Conservation (phyloP, 371 early-diverging fungal species). For the Syncephalastrum racemosum region DNA sequence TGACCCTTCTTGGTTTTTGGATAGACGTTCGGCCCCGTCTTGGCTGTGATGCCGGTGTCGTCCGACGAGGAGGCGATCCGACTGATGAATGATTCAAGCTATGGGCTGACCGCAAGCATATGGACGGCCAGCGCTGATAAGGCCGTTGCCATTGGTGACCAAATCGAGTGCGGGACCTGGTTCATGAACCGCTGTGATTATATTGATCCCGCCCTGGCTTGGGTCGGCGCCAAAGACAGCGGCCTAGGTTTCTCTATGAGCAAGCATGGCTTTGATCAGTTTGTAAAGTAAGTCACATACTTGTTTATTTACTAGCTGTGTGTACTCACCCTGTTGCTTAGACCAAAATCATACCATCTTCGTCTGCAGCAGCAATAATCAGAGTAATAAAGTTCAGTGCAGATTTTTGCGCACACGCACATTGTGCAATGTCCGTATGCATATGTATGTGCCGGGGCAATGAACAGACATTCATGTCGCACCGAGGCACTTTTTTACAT, state of each 20-base stretch:
- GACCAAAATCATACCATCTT: slow-evolving; percentile 54
- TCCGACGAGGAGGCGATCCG: slow-evolving; percentile 77
- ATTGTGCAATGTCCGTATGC: neutral
- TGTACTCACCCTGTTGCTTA: slow-evolving; percentile 10
- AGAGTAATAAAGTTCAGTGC: slow-evolving; percentile 4
- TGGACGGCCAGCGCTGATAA: slow-evolving; percentile 73
- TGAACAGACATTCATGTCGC: too few species aligned
- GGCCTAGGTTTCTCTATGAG: slow-evolving; percentile 75
- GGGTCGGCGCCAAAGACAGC: slow-evolving; percentile 83
- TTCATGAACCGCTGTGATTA: slow-evolving; percentile 88
- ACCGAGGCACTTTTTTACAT: too few species aligned
- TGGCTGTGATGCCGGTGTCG: slow-evolving; percentile 72
- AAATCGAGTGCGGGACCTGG: slow-evolving; percentile 82
- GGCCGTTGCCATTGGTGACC: slow-evolving; percentile 64
- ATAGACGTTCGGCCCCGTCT: slow-evolving; percentile 82
- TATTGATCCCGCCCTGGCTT: slow-evolving; percentile 78
- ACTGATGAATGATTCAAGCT: slow-evolving; percentile 81
- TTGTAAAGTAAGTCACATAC: slow-evolving; percentile 48
- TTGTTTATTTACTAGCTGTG: neutral
- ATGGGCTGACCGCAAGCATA: slow-evolving; percentile 83
- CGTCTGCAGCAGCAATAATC: slow-evolving; percentile 38
- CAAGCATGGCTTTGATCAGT: slow-evolving; percentile 69
- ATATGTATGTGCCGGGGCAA: neutral
- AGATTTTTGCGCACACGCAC: neutral
- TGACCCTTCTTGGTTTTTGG: slow-evolving; percentile 5